Evolutionary conservation across 177 flowering plant species (phyloP), one percentile per base, ranked within the genome.

Genomic region (Vitis hybrid): DNA sequence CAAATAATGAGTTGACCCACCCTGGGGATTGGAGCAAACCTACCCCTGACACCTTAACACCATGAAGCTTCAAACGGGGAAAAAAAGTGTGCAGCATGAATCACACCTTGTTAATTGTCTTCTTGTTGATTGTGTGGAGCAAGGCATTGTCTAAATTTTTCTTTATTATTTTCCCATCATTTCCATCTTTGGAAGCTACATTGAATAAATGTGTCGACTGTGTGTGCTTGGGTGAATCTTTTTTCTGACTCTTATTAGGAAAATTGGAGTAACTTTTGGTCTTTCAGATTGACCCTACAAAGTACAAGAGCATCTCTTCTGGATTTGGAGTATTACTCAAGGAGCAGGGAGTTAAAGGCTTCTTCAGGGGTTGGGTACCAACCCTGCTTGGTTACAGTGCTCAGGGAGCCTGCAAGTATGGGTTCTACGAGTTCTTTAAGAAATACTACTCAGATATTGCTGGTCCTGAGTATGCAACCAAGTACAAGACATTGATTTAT

Each of bases 341-440:
- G 74, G 98, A 94, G 76, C 97, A 94, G 73, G 98, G 98, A 3
- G 8, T 81, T 6, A 83, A 54, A 56, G 97, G 94, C 16, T 86
- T 94, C 71, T 89, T 88, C 76, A 84, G 85, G 78, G 98, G 98
- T 13, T 94, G 98, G 98, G 92, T 75, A 54, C 96, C 97, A 1
- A 94, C 97, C 9, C 62, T 92, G 66, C 69, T 91, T 64, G 97
- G 98, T 51, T 94, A 94, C 75, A 91, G 97, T 78, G 91, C 92
- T 40, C 98, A 94, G 79, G 98, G 98, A 60, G 98, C 97, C 46
- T 86, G 89, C 86, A 94, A 93, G 70, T 85, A 48, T 64, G 98
- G 98, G 18, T 85, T 94, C 76, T 94, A 94, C 59, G 98, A 94
- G 70, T 92, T 83, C 80, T 92, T 91, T 74, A 92, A 94, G 87